Evolutionary conservation across 176 grass and related monocot genomes (phyloP), one percentile per base, ranked within the genome.

Genomic region (Raddia distichophylla): DNA sequence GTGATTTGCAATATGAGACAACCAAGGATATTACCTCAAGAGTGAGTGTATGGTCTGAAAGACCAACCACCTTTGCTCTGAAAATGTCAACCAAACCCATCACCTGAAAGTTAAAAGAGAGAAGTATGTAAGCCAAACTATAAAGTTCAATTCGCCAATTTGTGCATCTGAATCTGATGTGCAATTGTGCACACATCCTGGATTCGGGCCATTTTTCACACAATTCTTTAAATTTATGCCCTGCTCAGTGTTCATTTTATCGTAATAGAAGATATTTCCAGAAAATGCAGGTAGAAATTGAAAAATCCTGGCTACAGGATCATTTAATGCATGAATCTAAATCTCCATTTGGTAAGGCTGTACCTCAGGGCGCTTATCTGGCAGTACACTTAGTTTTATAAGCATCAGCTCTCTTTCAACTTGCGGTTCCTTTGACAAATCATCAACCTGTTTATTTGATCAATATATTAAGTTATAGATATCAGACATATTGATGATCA

Each of bases 381-480:
- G 83, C 65, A 84, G 89, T 37, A 81, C 92, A 74, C 87, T 88
- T 71, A 94, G 52, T 91, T 94, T 94, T 77, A 94, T 89, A 78
- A 94, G 92, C 92, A 94, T 89, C 70, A 94, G 60, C 62, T 94
- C 92, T 83, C 92, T 87, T 84, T 94, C 92, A 78, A 94, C 88
- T 78, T 91, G 86, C 52, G 86, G 75, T 64, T 89, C 88, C 60
- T 71, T 89, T 68, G 92, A 94, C 40, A 94, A 80, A 89, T 94
- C 89, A 2, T 91, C 86, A 75, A 91, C 89, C 89, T 94, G 57
- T 51, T 83, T 61, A 78, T 54, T 54, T 9, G 11, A 64, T 43
- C 44, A 3, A 87, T 45, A 79, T 34, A 80, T 33, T 15, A 75
- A 66, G 47, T 7, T 56, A 47, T 10, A 54, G 82, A 27, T 62